Percentiles rank a stretch among this genome's conserved stretches.
Conservation (phyloP, 768 basidiomycete species). For the Coprinellus micaceus region DNA sequence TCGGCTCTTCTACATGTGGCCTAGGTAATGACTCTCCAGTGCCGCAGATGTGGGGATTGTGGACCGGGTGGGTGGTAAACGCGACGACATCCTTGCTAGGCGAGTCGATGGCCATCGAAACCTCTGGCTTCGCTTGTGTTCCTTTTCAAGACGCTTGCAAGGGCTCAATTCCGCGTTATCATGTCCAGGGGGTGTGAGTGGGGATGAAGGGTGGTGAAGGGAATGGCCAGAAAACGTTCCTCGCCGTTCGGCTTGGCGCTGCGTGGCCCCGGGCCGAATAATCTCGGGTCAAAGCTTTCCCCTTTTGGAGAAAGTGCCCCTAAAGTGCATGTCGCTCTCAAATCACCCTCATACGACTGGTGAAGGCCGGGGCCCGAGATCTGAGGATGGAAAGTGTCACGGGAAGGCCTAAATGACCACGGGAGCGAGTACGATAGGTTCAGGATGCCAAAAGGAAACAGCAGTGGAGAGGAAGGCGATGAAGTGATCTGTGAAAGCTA, state of each 20-base stretch:
- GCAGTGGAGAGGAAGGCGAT: no score
- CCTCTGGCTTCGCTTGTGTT: background rate
- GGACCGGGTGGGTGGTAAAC: background rate
- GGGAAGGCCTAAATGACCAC: no score
- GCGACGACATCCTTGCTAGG: background rate
- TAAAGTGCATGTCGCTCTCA: no score
- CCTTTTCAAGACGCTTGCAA: background rate
- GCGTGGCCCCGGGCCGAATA: background rate
- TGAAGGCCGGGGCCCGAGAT: no score
- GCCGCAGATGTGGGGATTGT: background rate
- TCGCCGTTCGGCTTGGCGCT: background rate
- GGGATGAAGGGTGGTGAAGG: background rate
- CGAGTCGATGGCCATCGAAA: background rate
- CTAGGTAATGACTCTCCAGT: background rate
- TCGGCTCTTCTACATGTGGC: background rate
- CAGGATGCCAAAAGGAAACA: no score
- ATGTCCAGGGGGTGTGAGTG: background rate
- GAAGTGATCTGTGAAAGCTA: no score
- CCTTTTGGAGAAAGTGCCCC: no score
- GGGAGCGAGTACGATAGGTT: no score
- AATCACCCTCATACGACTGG: no score
- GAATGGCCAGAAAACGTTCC: background rate
- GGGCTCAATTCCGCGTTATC: background rate
- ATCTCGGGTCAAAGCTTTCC: no score
- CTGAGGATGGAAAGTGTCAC: no score